These are phyloP conservation scores for Oropetium thomaeum DNA, from an alignment of 176 grass and related monocot species.

Conservation along the genomic window DNA sequence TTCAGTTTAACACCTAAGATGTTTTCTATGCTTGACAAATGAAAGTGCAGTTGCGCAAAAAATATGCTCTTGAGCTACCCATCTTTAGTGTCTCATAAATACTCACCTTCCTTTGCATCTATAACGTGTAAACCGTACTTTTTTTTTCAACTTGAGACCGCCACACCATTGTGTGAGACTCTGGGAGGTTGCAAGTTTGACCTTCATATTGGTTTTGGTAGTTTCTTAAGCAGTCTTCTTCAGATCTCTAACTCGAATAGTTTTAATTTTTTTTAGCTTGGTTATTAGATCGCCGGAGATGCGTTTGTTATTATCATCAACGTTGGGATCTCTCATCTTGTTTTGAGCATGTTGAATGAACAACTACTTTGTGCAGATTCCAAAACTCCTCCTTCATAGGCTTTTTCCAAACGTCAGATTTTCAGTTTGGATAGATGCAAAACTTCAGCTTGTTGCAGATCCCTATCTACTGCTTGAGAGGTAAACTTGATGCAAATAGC, in stretches of 20 bases:
- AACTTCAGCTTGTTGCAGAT: slow-evolving; percentile 82
- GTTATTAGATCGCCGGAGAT: slow-evolving; percentile 5
- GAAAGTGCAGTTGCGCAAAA: neutral
- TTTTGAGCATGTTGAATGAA: slow-evolving; percentile 29
- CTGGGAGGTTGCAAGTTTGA: neutral
- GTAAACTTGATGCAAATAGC: slow-evolving; percentile 45
- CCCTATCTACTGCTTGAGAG: slow-evolving; percentile 92
- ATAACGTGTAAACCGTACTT: neutral
- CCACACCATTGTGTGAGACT: neutral
- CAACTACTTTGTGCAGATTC: slow-evolving; percentile 58
- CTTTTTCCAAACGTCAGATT: slow-evolving; percentile 89
- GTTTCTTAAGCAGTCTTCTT: neutral
- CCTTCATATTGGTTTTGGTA: neutral
- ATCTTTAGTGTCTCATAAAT: neutral
- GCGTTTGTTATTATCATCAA: neutral
- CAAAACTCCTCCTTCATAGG: slow-evolving; percentile 96
- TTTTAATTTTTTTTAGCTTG: slow-evolving; percentile 5
- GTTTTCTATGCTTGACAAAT: neutral
- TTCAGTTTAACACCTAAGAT: neutral
- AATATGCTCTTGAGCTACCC: neutral
- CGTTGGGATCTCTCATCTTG: neutral
- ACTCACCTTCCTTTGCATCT: neutral
- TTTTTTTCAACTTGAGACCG: slow-evolving; percentile 1
- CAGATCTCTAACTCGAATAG: neutral
- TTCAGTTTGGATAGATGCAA: slow-evolving; percentile 98